Percentiles rank a stretch among this genome's conserved stretches.
These are phyloP conservation scores for Gaeumannomyces tritici DNA, from an alignment of 2,329 filamentous ascomycete genomes.

Conservation along the genomic window DNA sequence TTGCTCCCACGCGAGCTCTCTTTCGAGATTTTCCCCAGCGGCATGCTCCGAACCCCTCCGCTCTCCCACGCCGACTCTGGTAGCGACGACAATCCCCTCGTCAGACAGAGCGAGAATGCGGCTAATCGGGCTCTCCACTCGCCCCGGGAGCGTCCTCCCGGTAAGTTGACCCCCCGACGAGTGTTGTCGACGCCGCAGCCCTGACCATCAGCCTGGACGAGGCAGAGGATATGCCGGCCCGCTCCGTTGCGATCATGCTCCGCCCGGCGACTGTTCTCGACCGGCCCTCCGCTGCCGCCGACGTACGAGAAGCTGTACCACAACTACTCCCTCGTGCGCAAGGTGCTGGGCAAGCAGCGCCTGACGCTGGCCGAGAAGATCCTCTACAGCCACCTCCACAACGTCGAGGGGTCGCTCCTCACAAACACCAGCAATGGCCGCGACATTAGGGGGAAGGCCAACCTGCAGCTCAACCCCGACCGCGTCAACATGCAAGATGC, in stretches of 20 bases:
- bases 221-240: constrained; percentile 25
- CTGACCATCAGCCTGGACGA: neutral
- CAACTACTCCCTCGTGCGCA: constrained; percentile 65
- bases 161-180: constrained; percentile 19
- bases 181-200: neutral
- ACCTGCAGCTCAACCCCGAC: constrained; percentile 94
- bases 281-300: constrained; percentile 41
- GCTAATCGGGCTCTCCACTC: constrained; percentile 39
- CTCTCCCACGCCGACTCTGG: neutral
- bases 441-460: constrained; percentile 76
- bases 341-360: constrained; percentile 55
- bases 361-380: constrained; percentile 97
- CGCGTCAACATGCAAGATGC: constrained; percentile 99
- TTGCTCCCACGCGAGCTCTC: neutral
- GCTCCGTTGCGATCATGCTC: constrained; percentile 21
- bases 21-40: neutral
- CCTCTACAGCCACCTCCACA: constrained; percentile 88
- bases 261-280: constrained; percentile 24
- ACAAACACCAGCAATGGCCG: constrained; percentile 74
- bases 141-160: constrained; percentile 36
- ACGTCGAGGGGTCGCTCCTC: constrained; percentile 79
- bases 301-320: constrained; percentile 76
- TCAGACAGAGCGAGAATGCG: constrained; percentile 27
- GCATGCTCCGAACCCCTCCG: neutral
- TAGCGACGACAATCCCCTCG: neutral